Percentiles rank a stretch among this genome's conserved stretches.
phyloP scores from a whole-genome alignment of 2,329 filamentous ascomycete species.

The Pseudocercospora cruenta region DNA sequence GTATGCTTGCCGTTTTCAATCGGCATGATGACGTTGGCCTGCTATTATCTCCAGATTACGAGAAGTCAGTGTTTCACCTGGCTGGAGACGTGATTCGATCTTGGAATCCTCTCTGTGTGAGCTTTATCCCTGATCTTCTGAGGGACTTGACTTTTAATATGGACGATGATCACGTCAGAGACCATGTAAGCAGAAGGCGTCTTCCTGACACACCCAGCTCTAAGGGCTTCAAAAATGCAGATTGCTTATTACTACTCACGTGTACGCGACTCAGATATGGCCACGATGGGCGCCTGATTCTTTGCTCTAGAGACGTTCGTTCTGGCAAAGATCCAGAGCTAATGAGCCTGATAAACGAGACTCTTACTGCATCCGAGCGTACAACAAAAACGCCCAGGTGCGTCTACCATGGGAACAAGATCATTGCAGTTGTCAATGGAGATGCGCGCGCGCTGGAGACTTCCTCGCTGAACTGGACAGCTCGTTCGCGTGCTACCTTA shows the following conservation, averaged over 20 bases:
- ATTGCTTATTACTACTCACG: not conserved
- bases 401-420: not conserved
- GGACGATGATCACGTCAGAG: too few relatives aligned
- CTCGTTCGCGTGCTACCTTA: not conserved
- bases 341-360: too few relatives aligned
- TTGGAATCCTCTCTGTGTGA: not conserved
- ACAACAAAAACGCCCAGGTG: not conserved
- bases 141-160: too few relatives aligned
- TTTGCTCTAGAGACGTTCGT: not conserved
- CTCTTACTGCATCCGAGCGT: too few relatives aligned
- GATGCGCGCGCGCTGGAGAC: not conserved
- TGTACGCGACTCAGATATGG: not conserved
- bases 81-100: not conserved
- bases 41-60: not conserved
- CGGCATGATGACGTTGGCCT: not conserved
- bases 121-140: too few relatives aligned
- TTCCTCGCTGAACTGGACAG: not conserved
- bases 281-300: not conserved
- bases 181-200: too few relatives aligned
- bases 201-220: too few relatives aligned
- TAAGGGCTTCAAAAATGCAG: not conserved
- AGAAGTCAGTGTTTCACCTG: not conserved
- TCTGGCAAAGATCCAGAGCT: too few relatives aligned
- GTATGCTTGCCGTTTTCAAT: not conserved
- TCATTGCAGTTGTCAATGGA: not conserved